A percentile compares a stretch with the other conserved stretches of the same genome.
Conservation (phyloP, 148 eudicot species). For the Persicaria tinctoria region DNA sequence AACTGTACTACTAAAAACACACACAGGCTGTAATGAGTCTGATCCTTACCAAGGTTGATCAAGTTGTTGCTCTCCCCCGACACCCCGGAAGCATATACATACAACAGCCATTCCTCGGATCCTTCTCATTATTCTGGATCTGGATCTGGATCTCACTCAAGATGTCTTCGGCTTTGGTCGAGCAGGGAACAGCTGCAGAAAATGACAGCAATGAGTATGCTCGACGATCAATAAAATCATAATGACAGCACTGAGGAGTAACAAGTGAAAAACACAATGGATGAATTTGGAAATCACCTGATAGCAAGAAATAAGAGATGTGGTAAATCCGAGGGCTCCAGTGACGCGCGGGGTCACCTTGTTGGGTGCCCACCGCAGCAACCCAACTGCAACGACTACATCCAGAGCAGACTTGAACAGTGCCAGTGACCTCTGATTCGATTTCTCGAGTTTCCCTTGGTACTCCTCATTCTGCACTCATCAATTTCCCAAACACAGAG, state of each 20-base stretch:
- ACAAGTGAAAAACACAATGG: background rate
- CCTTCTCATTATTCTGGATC: background rate
- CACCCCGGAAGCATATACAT: background rate
- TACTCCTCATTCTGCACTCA: slow-evolving; percentile 68
- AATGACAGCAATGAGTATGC: background rate
- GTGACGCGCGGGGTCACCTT: slow-evolving; percentile 93
- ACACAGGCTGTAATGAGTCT: slow-evolving; percentile 3
- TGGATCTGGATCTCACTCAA: slow-evolving; percentile 22
- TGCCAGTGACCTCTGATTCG: slow-evolving; percentile 79
- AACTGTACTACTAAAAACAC: background rate
- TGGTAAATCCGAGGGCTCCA: slow-evolving; percentile 80
- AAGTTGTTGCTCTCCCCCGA: background rate
- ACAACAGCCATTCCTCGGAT: background rate
- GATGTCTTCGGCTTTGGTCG: slow-evolving; percentile 60
- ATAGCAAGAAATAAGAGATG: slow-evolving; percentile 92
- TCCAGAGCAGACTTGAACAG: slow-evolving; percentile 74
- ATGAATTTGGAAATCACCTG: slow-evolving; percentile 39
- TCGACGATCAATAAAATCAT: background rate
- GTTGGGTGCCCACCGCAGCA: slow-evolving; percentile 90
- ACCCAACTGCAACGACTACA: slow-evolving; percentile 83
- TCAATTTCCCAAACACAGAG: background rate
- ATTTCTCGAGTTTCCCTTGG: slow-evolving; percentile 49
- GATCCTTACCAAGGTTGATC: background rate
- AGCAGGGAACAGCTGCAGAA: slow-evolving; percentile 56
- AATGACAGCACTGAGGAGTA: background rate